phyloP scores from a whole-genome alignment of 768 basidiomycete genomes.

The Trametes maxima region DNA sequence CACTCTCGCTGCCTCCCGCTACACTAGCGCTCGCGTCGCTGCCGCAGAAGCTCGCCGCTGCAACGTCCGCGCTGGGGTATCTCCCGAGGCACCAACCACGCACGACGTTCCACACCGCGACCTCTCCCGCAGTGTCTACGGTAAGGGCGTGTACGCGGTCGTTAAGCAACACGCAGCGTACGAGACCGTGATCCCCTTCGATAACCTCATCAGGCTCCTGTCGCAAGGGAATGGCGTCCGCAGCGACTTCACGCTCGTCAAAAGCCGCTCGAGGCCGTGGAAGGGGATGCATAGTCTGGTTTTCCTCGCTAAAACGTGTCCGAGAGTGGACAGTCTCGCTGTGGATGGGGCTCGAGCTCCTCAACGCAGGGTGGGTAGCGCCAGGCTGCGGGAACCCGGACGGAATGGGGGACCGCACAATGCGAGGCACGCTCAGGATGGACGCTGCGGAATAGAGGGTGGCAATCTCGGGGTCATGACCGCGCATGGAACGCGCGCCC shows the following conservation, averaged over 20 bases:
- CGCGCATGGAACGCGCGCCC: slow-evolving; percentile 51
- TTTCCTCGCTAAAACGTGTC: slow-evolving; percentile 30
- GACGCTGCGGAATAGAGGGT: slow-evolving; percentile 88
- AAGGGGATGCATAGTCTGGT: slow-evolving; percentile 39
- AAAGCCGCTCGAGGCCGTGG: slow-evolving; percentile 51
- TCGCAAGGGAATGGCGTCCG: slow-evolving; percentile 65
- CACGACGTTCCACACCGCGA: slow-evolving; percentile 93
- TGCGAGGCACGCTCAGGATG: slow-evolving; percentile 65
- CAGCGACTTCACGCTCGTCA: slow-evolving; percentile 78
- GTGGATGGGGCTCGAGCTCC: slow-evolving; percentile 35
- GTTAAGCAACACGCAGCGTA: slow-evolving; percentile 80
- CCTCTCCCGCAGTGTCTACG: slow-evolving; percentile 84
- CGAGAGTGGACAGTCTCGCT: slow-evolving; percentile 28
- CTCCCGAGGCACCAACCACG: slow-evolving; percentile 73
- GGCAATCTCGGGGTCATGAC: slow-evolving; percentile 76
- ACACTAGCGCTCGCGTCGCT: slow-evolving; percentile 45
- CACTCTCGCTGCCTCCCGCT: slow-evolving; percentile 46
- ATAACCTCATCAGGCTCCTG: slow-evolving; percentile 69
- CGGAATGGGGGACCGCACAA: slow-evolving; percentile 39
- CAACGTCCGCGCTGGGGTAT: slow-evolving; percentile 67
- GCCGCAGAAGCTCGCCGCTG: slow-evolving; percentile 52
- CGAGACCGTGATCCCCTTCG: slow-evolving; percentile 76
- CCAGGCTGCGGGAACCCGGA: slow-evolving; percentile 34
- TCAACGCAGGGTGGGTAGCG: slow-evolving; percentile 29
- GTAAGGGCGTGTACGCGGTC: slow-evolving; percentile 90